Evolutionary conservation across 2,329 filamentous ascomycete species (phyloP).

Genomic region (Penicillium sp.): DNA sequence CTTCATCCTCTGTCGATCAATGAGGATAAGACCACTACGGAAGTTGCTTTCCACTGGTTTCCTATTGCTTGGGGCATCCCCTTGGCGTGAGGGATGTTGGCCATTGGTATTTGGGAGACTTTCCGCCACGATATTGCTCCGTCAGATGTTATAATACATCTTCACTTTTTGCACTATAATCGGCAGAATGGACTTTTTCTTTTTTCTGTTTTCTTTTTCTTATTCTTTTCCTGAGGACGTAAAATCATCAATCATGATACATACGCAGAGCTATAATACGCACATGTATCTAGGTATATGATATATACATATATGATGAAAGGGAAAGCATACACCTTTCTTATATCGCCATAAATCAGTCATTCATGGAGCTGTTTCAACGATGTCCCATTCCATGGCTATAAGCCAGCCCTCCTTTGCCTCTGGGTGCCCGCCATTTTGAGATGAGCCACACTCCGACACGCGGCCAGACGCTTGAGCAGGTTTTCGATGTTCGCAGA

Average conservation of each 20-base stretch:
- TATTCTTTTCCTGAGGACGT: no score
- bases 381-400: conserved; percentile 42
- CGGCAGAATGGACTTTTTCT: no score
- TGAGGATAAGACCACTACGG: no score
- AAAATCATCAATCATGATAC: not conserved
- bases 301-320: not conserved
- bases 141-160: no score
- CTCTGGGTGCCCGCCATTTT: not conserved
- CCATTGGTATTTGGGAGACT: no score
- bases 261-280: not conserved
- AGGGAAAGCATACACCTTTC: not conserved
- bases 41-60: no score
- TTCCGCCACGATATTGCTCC: no score
- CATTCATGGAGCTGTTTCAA: conserved; percentile 3
- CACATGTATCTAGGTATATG: not conserved
- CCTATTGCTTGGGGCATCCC: no score
- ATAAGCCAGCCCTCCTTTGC: conserved; percentile 33
- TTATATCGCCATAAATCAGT: not conserved
- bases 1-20: no score
- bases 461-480: not conserved
- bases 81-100: no score
- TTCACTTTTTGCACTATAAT: no score
- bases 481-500: not conserved
- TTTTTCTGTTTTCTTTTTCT: no score
- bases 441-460: not conserved